Evolutionary conservation across 768 basidiomycete species (phyloP), one percentile per base, ranked within the genome.

Genomic region (Lactifluus echinatus): DNA sequence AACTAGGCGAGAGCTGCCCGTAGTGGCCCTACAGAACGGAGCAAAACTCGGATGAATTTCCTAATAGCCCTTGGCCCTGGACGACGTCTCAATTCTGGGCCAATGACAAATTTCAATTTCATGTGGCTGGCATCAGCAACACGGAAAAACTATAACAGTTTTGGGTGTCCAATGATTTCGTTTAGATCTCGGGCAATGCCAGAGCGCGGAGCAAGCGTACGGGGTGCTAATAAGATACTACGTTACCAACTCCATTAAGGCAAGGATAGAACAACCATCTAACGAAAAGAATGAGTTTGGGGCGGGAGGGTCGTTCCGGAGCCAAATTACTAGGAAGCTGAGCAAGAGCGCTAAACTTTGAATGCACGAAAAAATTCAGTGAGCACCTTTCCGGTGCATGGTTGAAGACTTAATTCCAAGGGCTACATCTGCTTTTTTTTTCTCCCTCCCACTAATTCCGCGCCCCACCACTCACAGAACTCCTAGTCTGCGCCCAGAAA

Each of bases 151-250:
- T 5, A 26, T 8, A 21, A 42, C n/a, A 37, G 50, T 50, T 50
- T 23, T 39, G 39, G 24, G 37, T 39, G 5, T 50, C 36, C 24
- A n/a, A 28, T 42, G 21, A 3, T 11, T 42, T 42, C 21, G 40
- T 23, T 12, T 23, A 42, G 21, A 42, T 42, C 40, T 42, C 52
- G 23, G 23, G 43, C 23, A 24, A 14, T 34, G 47, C 28, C 37
- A 37, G 17, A 44, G 21, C 57, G 57, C 57, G 57, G 57, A 59
- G 57, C 42, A n/a, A n/a, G 52, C 53, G 57, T 31, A 12, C 6
- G 1, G 33, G 49, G 36, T 40, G 47, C 50, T 42, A 48, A 46
- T 53, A 43, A 29, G 24, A 29, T 23, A 28, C 26, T 17, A 4
- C 26, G 15, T 17, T 37, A n/a, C n/a, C n/a, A n/a, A n/a, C 14